Base-by-base conservation (phyloP, 2,329 filamentous ascomycete genomes). In the Aspergillus pseudotamarii region DNA sequence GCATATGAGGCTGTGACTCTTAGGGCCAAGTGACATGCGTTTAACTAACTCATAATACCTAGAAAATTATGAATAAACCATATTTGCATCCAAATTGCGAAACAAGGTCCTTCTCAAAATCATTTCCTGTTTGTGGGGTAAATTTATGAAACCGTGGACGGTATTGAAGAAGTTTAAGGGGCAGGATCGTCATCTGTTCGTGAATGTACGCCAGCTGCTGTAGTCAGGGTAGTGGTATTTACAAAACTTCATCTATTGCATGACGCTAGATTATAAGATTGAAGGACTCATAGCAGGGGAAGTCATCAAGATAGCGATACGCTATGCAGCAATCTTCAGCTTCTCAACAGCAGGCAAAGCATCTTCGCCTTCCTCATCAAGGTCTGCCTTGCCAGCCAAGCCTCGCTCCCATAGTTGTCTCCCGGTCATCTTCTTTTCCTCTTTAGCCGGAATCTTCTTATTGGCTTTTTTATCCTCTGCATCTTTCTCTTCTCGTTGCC, bases 381-480 rank as follows among this genome's bases (percentile, higher is more conserved):
- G 88, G 53, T 90, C 89, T 65, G 78, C 84, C 80, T 89, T 91
- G 55, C 81, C 84, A 57, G 81, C 90, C 71, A 94, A 77, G 32
- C 91, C 91, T 57, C 84, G 85, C 82, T 94, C 91, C 90, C 91
- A 94, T 43, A 94, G 82, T 74, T 94, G 90, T 73, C 82, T 89
- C 21, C 91, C 92, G 1, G 91, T 89, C 68, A 94, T 78, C 73
- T 84, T 89, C 71, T 83, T 82, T 71, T 83, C 86, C 45, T 89
- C 86, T 19, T 91, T 88, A 64, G 92, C 91, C 30, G 78, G 77
- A n/a, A 69, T 71, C 83, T 92, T 95, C 81, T 92, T 90, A 81
- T 92, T 90, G 80, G 92, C 93, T 80, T 92, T 87, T 80, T 96
- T 94, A 57, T 94, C 93, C 38, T 89, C 83, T 67, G 91, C 87